These are phyloP conservation scores for Bombardia bombarda DNA, from an alignment of 495 filamentous ascomycete genomes.

Conservation along the genomic window DNA sequence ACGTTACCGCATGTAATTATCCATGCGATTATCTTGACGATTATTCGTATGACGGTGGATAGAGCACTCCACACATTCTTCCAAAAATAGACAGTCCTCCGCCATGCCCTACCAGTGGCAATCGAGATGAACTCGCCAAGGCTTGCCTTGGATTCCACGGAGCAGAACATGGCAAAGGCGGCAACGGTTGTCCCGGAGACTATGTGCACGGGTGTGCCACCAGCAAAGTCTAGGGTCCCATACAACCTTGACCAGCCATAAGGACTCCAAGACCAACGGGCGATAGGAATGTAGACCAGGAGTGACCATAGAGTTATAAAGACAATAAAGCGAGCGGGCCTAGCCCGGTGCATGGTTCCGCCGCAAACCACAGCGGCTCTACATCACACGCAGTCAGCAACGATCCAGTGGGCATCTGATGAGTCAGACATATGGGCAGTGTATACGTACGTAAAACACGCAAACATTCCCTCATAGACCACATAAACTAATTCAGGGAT, in stretches of 20 bases:
- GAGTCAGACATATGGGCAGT: neutral
- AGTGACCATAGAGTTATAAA: slow-evolving; percentile 86
- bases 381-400: neutral
- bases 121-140: neutral
- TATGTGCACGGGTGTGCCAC: slow-evolving; percentile 82
- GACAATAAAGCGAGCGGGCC: slow-evolving; percentile 37
- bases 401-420: neutral
- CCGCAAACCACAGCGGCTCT: slow-evolving; percentile 11
- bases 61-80: slow-evolving; percentile 4
- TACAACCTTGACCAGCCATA: slow-evolving; percentile 65
- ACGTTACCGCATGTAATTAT: slow-evolving; percentile 1
- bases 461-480: slow-evolving; percentile 15
- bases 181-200: slow-evolving; percentile 68
- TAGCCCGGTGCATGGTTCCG: slow-evolving; percentile 9
- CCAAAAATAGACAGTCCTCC: neutral
- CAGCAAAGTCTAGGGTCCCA: slow-evolving; percentile 76
- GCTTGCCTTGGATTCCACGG: slow-evolving; percentile 6
- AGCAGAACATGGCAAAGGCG: slow-evolving; percentile 63
- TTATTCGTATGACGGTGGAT: neutral
- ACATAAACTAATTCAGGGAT: slow-evolving; percentile 12
- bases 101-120: neutral
- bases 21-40: too few relatives aligned
- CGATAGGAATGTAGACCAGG: slow-evolving; percentile 74
- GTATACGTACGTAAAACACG: slow-evolving; percentile 7
- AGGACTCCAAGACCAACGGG: slow-evolving; percentile 85